Conservation (phyloP, 176 grass and related monocot genomes). For the Zea luxurians region DNA sequence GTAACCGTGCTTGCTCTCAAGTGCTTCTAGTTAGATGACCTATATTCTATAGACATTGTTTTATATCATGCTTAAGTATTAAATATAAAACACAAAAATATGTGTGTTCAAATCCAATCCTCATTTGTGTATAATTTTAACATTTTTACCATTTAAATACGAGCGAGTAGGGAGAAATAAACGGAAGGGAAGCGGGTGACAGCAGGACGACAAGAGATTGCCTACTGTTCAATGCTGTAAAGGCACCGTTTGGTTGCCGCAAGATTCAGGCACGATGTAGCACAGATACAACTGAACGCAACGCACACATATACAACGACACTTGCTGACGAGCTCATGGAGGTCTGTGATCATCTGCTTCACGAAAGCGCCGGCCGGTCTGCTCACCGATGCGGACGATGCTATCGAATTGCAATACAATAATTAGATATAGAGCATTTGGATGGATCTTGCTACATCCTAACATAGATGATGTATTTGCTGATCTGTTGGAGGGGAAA, state of each 20-base stretch:
- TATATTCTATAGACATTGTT: too few relatives aligned
- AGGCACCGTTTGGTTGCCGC: too few relatives aligned
- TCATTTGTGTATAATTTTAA: too few relatives aligned
- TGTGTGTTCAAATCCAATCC: too few relatives aligned
- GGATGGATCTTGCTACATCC: neutral
- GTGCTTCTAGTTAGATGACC: too few relatives aligned
- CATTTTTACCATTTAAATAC: too few relatives aligned
- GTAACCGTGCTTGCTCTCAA: neutral
- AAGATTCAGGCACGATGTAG: conserved; percentile 70
- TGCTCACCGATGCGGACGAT: conserved; percentile 56
- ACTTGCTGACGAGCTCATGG: conserved; percentile 67
- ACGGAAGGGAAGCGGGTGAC: too few relatives aligned
- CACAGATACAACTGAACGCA: conserved; percentile 77
- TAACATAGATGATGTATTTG: conserved; percentile 41
- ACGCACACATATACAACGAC: conserved; percentile 83
- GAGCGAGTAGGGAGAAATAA: too few relatives aligned
- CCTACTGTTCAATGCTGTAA: too few relatives aligned
- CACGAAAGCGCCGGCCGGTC: conserved; percentile 5
- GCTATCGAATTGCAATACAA: conserved; percentile 45
- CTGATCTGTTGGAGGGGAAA: conserved; percentile 31
- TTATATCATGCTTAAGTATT: too few relatives aligned
- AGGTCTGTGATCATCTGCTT: conserved; percentile 59
- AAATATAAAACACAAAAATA: too few relatives aligned
- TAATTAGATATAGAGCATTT: conserved; percentile 17
- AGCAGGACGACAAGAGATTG: too few relatives aligned